Evolutionary conservation across 139 green algal species (phyloP), one percentile per base, ranked within the genome.

Genomic region (Chlamydomonas sp.): DNA sequence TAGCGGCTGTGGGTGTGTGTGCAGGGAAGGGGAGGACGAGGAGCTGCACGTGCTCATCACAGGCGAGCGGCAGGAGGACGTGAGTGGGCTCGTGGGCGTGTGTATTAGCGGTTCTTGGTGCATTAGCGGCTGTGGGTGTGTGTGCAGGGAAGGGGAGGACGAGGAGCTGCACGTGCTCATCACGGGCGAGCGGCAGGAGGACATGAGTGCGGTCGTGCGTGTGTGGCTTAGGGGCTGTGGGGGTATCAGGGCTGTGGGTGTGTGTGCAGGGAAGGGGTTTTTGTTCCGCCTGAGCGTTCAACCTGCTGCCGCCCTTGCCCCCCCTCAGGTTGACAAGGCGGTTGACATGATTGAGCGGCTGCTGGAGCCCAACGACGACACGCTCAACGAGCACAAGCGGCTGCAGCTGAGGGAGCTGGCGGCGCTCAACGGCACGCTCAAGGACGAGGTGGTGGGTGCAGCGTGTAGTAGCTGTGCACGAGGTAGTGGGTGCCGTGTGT

Each of bases 121-220:
- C 10, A 15, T 16, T 18, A 20, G 3, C 7, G 67, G 67, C 3
- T 73, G 10, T 73, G 67, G 9, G 8, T 6, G 67, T 4, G 15
- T 74, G 67, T 15, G 8, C 18, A 5, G 18, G 67, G 5, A 4
- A 15, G 67, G 67, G 67, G 8, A 12, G 67, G 67, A 99, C 49
- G 98, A 99, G 89, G 96, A 99, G 81, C 95, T 99, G 91, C 98
- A 99, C 88, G 98, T 99, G 71, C 91, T 99, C 10, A 97, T 99
- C 84, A 97, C 95, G 4, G 98, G 97, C 2, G 98, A 99, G 88
- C 96, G 84, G 1, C 93, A 98, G 87, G 95, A 94, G n/a, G 94
- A 95, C 74, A 90, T 94, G 82, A 93, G 91, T 77, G 12, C 20
- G 63, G 31, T 15, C 3, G 74, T 61, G 17, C 18, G 49, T 8